These are phyloP conservation scores for Botrytis medusae DNA, from an alignment of 2,329 filamentous ascomycete species.

Conservation along the genomic window DNA sequence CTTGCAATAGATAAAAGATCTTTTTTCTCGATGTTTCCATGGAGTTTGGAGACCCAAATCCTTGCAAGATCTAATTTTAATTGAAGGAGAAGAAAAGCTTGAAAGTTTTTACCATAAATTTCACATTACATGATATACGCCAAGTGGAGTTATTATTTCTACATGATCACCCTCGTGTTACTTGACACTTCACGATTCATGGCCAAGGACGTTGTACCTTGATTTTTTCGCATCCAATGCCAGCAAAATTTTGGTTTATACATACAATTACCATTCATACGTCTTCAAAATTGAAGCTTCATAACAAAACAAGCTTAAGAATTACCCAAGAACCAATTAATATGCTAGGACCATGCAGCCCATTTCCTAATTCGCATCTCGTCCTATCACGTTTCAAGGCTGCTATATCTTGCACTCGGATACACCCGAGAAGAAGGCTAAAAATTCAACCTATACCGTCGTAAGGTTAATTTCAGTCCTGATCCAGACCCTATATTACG, in stretches of 20 bases:
- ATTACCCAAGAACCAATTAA: not conserved
- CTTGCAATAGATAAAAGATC: not conserved
- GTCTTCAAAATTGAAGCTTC: not conserved
- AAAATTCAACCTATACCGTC: not conserved
- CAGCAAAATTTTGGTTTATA: not conserved
- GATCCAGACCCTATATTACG: not conserved
- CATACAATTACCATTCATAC: not conserved
- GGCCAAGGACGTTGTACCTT: not conserved
- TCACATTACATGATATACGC: not conserved
- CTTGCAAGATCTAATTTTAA: not conserved
- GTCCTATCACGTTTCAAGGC: not conserved
- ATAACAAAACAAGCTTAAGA: not conserved
- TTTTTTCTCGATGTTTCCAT: not conserved
- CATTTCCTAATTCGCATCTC: not conserved
- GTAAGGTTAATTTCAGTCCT: not conserved
- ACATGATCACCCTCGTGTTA: not conserved
- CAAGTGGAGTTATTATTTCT: not conserved
- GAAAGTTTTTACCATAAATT: not conserved
- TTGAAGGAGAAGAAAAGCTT: not conserved
- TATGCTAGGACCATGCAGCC: not conserved
- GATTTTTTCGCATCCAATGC: not conserved
- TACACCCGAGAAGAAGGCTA: not conserved
- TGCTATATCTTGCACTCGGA: not conserved
- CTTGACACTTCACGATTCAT: not conserved
- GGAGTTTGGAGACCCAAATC: not conserved